Conservation (phyloP, 2,329 filamentous ascomycete genomes). For the Talaromyces sp. region DNA sequence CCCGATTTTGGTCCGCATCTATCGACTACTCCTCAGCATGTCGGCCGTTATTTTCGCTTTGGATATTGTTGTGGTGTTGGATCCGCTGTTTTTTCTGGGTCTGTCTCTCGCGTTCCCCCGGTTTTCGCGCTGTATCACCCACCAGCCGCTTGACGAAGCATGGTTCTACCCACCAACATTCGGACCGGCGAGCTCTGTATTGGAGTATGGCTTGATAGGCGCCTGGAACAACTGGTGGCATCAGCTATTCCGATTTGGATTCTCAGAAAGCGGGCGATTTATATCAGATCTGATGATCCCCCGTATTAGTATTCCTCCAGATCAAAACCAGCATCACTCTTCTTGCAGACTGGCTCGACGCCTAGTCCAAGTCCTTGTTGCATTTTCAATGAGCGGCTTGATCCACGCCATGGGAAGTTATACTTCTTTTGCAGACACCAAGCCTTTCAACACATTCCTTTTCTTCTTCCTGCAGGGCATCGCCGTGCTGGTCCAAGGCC, state of each 20-base stretch:
- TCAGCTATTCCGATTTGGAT: slow-evolving; percentile 71
- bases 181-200: slow-evolving; percentile 41
- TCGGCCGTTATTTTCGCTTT: slow-evolving; percentile 57
- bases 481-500: slow-evolving; percentile 59
- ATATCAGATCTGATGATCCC: slow-evolving; percentile 10
- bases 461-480: slow-evolving; percentile 71
- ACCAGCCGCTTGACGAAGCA: slow-evolving; percentile 55
- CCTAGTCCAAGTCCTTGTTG: slow-evolving; percentile 20
- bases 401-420: slow-evolving; percentile 68
- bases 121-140: slow-evolving; percentile 52
- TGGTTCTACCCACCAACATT: slow-evolving; percentile 60
- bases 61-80: slow-evolving; percentile 54
- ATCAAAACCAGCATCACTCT: not conserved
- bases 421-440: slow-evolving; percentile 58
- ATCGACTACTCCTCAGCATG: slow-evolving; percentile 54
- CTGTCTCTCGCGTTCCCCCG: slow-evolving; percentile 44
- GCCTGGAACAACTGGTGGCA: slow-evolving; percentile 91
- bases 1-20: slow-evolving; percentile 44
- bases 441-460: slow-evolving; percentile 47
- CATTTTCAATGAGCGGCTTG: slow-evolving; percentile 30
- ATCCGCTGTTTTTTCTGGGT: slow-evolving; percentile 56
- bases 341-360: slow-evolving; percentile 14
- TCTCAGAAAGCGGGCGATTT: slow-evolving; percentile 34
- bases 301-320: too few species aligned
- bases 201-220: slow-evolving; percentile 66